Conservation (phyloP, 192 early-diverging fungal species). For the Endogone sp. region DNA sequence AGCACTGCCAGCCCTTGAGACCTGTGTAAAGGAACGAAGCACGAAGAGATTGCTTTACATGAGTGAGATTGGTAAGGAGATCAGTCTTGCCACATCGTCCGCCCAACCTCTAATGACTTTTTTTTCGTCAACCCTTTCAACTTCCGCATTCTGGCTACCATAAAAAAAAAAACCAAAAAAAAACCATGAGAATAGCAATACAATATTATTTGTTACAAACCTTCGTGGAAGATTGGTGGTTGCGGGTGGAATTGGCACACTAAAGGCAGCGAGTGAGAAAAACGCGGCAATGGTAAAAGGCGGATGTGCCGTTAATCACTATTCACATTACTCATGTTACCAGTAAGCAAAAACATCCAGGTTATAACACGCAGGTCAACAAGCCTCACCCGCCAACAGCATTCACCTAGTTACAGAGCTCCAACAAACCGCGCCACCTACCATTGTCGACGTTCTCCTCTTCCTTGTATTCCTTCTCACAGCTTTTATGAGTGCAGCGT, state of each 20-base stretch:
- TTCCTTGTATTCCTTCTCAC: conserved; percentile 80
- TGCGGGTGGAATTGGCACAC: conserved; percentile 88
- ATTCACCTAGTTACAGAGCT: not conserved
- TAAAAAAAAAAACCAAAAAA: not conserved
- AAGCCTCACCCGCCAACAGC: not conserved
- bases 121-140: not conserved
- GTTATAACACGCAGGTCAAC: not conserved
- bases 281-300: not conserved
- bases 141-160: not conserved
- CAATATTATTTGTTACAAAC: too few relatives aligned
- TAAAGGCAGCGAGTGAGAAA: not conserved
- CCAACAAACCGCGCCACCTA: conserved; percentile 11
- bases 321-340: too few relatives aligned
- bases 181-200: too few relatives aligned
- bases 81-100: too few relatives aligned
- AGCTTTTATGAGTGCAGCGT: conserved; percentile 76
- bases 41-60: too few relatives aligned
- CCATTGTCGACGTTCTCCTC: conserved; percentile 63
- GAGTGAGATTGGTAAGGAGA: too few relatives aligned
- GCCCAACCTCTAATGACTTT: too few relatives aligned
- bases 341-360: not conserved
- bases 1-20: conserved; percentile 93
- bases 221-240: conserved; percentile 95
- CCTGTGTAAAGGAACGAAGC: too few relatives aligned
- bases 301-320: not conserved